Evolutionary conservation across 805 yeast species (phyloP).

Genomic region (Candida germanica): DNA sequence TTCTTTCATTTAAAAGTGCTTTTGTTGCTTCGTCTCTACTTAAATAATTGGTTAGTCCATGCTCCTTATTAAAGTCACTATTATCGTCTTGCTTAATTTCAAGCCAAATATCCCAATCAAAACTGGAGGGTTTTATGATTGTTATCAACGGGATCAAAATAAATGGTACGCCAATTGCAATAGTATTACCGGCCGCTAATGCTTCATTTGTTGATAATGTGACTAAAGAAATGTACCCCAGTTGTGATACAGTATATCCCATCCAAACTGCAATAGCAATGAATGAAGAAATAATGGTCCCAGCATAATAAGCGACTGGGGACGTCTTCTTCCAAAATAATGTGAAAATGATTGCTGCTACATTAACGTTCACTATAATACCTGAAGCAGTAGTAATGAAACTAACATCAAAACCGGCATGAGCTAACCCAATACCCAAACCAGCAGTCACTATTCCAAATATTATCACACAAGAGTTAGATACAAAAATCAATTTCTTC

Average conservation of each 20-base stretch:
- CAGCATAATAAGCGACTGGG: constrained; percentile 34
- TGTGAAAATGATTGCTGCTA: constrained; percentile 22
- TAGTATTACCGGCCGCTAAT: constrained; percentile 15
- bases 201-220: constrained; percentile 15
- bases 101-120: constrained; percentile 13
- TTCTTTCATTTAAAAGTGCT: constrained; percentile 18
- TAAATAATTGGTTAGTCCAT: constrained; percentile 24
- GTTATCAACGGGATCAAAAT: constrained; percentile 12
- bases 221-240: constrained; percentile 11
- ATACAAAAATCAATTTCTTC: constrained; percentile 20
- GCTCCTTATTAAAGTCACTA: constrained; percentile 24
- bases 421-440: constrained; percentile 20
- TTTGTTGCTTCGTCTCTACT: constrained; percentile 27
- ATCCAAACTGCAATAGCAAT: constrained; percentile 39
- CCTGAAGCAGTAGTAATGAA: constrained; percentile 29
- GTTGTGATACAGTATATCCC: constrained; percentile 13
- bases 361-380: constrained; percentile 19
- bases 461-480: constrained; percentile 19
- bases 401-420: constrained; percentile 24
- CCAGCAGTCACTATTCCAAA: constrained; percentile 22
- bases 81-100: constrained; percentile 15
- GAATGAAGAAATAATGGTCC: constrained; percentile 35
- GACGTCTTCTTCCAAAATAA: constrained; percentile 30
- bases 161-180: constrained; percentile 13
- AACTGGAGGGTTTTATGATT: constrained; percentile 12